phyloP scores from a whole-genome alignment of 1,139 yeast genomes.

The Candida smagusa region DNA sequence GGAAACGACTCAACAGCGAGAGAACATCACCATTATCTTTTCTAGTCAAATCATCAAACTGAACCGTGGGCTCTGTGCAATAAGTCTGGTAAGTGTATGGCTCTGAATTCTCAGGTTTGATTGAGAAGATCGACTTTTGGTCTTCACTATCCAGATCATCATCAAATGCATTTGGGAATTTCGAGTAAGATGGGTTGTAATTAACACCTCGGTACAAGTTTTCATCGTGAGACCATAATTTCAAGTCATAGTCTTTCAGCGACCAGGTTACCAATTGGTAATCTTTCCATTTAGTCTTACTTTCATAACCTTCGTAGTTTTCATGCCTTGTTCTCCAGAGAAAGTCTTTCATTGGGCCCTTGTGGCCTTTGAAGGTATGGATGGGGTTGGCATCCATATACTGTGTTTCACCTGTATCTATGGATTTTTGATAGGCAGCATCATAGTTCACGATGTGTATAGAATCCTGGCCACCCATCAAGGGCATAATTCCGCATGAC shows the following conservation, averaged over 20 bases:
- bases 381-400: slow-evolving; percentile 36
- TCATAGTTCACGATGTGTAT: slow-evolving; percentile 63
- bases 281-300: slow-evolving; percentile 64
- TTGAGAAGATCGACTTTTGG: slow-evolving; percentile 2
- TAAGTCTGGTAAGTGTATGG: slow-evolving; percentile 31
- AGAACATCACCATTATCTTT: slow-evolving; percentile 35
- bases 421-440: slow-evolving; percentile 41
- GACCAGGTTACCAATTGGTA: slow-evolving; percentile 94
- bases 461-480: slow-evolving; percentile 79
- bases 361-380: slow-evolving; percentile 73
- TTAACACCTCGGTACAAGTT: slow-evolving; percentile 57
- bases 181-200: slow-evolving; percentile 41
- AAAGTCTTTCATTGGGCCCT: slow-evolving; percentile 81
- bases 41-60: slow-evolving; percentile 31
- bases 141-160: slow-evolving; percentile 5
- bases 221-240: slow-evolving; percentile 76
- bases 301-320: slow-evolving; percentile 34
- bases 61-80: slow-evolving; percentile 38
- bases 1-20: slow-evolving; percentile 33
- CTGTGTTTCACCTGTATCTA: slow-evolving; percentile 26
- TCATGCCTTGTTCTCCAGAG: slow-evolving; percentile 71
- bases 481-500: slow-evolving; percentile 81
- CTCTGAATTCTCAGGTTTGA: slow-evolving; percentile 4
- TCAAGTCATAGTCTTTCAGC: slow-evolving; percentile 70
- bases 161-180: slow-evolving; percentile 2